These are phyloP conservation scores for Aphanomyces euteiches DNA, from an alignment of 352 stramenopile species.

Conservation along the genomic window DNA sequence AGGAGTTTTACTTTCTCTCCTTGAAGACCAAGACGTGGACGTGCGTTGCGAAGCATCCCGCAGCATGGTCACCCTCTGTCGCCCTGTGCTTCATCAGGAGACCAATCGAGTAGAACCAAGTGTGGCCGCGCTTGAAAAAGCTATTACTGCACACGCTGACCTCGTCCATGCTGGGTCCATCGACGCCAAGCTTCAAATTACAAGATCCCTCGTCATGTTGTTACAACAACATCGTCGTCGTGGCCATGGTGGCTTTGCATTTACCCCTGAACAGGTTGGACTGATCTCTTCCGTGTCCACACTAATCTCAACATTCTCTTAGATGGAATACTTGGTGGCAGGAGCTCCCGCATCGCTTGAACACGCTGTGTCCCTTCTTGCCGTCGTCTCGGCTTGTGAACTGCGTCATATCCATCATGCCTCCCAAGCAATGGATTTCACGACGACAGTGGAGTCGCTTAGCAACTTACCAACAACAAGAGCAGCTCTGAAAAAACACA, in stretches of 20 bases:
- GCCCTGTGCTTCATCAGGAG: neutral
- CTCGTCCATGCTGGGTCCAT: neutral
- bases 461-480: neutral
- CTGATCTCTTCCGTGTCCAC: neutral
- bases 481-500: neutral
- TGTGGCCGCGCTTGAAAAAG: conserved; percentile 11
- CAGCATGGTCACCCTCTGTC: neutral
- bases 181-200: conserved; percentile 4
- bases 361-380: neutral
- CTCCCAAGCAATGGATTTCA: neutral
- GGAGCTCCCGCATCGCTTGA: neutral
- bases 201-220: neutral
- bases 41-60: conserved; percentile 13
- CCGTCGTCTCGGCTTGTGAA: neutral
- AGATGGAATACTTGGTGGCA: conserved; percentile 8
- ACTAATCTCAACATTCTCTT: neutral
- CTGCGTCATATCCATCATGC: neutral
- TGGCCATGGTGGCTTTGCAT: neutral
- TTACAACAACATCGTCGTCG: neutral
- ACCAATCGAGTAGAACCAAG: too few relatives aligned
- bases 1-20: conserved; percentile 17
- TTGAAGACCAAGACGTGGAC: conserved; percentile 11
- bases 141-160: conserved; percentile 16
- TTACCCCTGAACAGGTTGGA: conserved; percentile 12
- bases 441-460: neutral